These are phyloP conservation scores for Lactifluus pinguis DNA, from an alignment of 768 basidiomycete genomes.

Conservation along the genomic window DNA sequence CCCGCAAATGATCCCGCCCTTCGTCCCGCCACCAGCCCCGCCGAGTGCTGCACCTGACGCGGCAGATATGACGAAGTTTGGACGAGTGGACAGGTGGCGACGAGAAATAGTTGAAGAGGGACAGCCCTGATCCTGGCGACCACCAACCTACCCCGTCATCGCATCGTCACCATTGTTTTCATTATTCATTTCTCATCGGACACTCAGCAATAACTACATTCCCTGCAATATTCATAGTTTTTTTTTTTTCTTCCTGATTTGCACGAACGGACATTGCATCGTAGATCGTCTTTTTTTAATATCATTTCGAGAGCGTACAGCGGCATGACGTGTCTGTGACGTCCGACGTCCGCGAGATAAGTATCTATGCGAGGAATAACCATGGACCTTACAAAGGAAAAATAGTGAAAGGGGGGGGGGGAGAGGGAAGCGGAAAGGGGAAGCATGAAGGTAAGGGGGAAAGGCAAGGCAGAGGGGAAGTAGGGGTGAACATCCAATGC, in stretches of 20 bases:
- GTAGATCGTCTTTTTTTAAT: slow-evolving; percentile 13
- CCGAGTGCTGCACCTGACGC: slow-evolving; percentile 47
- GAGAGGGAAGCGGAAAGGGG: neutral
- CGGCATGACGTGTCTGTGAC: slow-evolving; percentile 10
- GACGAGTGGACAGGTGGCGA: slow-evolving; percentile 73
- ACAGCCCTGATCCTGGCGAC: slow-evolving; percentile 24
- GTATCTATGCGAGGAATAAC: slow-evolving; percentile 16
- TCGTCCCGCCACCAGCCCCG: slow-evolving; percentile 36
- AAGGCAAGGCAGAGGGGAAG: neutral
- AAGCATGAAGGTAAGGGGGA: neutral
- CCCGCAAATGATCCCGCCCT: slow-evolving; percentile 30
- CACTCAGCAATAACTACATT: neutral
- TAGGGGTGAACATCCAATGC: slow-evolving; percentile 26
- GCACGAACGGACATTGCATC: slow-evolving; percentile 15
- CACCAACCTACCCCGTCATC: neutral
- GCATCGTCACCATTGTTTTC: neutral
- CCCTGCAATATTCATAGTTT: neutral
- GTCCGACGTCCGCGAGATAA: slow-evolving; percentile 17
- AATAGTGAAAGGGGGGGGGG: neutral
- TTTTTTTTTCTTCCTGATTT: neutral
- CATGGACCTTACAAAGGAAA: slow-evolving; percentile 5
- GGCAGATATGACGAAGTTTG: slow-evolving; percentile 58
- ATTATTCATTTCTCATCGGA: neutral
- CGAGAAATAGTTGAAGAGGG: slow-evolving; percentile 63
- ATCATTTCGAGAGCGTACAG: slow-evolving; percentile 22